Conservation (phyloP, 1,284 basidiomycete species). For the Cryptococcus neoformans region DNA sequence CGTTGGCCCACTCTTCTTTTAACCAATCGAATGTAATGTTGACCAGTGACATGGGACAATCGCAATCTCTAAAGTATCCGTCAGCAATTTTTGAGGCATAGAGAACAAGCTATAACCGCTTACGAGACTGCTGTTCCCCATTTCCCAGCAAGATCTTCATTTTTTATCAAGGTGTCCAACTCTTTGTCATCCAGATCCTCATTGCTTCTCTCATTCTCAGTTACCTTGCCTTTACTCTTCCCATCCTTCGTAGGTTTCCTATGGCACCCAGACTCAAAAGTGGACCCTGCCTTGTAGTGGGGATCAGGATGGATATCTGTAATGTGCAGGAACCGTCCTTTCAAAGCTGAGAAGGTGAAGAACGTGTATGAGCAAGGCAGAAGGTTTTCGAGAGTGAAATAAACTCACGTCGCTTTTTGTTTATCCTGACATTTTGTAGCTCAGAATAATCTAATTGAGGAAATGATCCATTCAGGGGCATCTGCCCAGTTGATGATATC, state of each 20-base stretch:
- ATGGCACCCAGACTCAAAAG: slow-evolving; percentile 46
- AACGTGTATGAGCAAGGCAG: background rate
- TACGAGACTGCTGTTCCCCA: slow-evolving; percentile 46
- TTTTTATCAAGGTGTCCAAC: slow-evolving; percentile 7
- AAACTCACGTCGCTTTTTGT: slow-evolving; percentile 18
- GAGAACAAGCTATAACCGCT: slow-evolving; percentile 13
- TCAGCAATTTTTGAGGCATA: background rate
- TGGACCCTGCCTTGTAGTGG: slow-evolving; percentile 40
- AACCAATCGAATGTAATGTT: slow-evolving; percentile 80
- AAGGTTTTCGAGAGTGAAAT: background rate
- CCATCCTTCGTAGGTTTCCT: slow-evolving; percentile 18
- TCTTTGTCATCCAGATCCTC: slow-evolving; percentile 6
- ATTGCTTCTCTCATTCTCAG: slow-evolving; percentile 6
- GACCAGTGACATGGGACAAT: slow-evolving; percentile 73
- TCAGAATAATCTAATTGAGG: background rate
- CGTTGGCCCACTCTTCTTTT: slow-evolving; percentile 71
- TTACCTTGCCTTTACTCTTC: slow-evolving; percentile 15
- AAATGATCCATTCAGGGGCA: background rate
- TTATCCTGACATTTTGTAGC: background rate
- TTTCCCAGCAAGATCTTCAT: slow-evolving; percentile 29
- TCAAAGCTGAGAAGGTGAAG: slow-evolving; percentile 27
- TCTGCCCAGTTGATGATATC: background rate
- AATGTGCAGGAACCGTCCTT: slow-evolving; percentile 47
- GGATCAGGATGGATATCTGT: slow-evolving; percentile 52
- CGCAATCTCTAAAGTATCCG: slow-evolving; percentile 65